Evolutionary conservation across 2,329 filamentous ascomycete species (phyloP).

Genomic region (Talaromyces amestolkiae): DNA sequence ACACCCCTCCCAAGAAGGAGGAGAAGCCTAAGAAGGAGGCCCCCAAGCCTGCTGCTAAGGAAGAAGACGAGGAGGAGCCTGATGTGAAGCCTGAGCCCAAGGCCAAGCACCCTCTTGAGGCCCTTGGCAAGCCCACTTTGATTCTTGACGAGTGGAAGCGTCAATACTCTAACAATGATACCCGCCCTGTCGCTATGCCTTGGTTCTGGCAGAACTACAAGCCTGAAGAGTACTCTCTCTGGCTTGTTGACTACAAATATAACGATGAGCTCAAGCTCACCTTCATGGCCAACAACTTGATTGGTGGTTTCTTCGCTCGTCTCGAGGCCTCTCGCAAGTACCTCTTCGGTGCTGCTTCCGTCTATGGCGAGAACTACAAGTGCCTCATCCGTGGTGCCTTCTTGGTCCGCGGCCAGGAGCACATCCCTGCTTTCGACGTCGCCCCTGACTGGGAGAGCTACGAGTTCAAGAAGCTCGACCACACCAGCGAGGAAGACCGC

Average conservation of each 20-base stretch:
- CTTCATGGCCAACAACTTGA: conserved; percentile 99
- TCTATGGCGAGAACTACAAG: conserved; percentile 86
- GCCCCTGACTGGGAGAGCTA: conserved; percentile 98
- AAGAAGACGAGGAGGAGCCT: conserved; percentile 56
- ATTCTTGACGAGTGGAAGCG: conserved; percentile 98
- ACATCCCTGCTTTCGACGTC: conserved; percentile 84
- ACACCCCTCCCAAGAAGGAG: conserved; percentile 71
- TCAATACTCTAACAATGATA: conserved; percentile 95
- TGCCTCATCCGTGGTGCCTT: conserved; percentile 92
- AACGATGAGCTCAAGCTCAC: conserved; percentile 94
- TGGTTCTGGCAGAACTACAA: conserved; percentile 99
- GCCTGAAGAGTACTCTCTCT: conserved; percentile 93
- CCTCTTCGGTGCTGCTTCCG: conserved; percentile 85
- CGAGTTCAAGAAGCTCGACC: conserved; percentile 94
- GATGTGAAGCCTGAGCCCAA: conserved; percentile 66
- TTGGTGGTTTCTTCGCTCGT: conserved; percentile 95
- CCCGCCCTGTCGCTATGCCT: conserved; percentile 74
- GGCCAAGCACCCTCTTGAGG: conserved; percentile 93
- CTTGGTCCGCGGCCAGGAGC: conserved; percentile 88
- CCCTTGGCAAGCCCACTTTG: conserved; percentile 74
- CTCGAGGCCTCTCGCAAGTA: conserved; percentile 98
- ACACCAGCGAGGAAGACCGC: conserved; percentile 76
- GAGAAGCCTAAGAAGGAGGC: conserved; percentile 66
- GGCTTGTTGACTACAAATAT: conserved; percentile 97
- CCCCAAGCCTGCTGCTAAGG: conserved; percentile 47